These are phyloP conservation scores for Moricandia arvensis DNA, from an alignment of 345 rosid species.

Conservation along the genomic window DNA sequence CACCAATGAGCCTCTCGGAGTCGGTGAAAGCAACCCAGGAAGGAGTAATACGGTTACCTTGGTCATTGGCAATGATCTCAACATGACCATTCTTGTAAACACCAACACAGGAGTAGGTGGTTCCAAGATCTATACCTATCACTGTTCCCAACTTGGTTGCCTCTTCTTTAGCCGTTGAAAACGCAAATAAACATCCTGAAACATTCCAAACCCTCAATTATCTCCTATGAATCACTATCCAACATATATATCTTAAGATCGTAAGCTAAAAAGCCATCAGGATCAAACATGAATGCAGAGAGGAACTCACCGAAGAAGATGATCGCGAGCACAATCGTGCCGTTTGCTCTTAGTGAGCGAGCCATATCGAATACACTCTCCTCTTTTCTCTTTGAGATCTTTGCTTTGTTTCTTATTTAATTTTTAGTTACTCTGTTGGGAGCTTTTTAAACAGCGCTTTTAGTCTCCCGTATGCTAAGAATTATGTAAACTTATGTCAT, in stretches of 20 bases:
- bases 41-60: constrained; percentile 62
- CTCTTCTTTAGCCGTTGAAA: constrained; percentile 55
- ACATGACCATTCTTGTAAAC: constrained; percentile 58
- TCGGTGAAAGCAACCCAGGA: constrained; percentile 62
- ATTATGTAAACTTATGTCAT: constrained; percentile 15
- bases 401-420: background rate
- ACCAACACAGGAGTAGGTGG: constrained; percentile 45
- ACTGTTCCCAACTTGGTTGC: constrained; percentile 54
- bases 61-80: constrained; percentile 59
- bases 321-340: constrained; percentile 19
- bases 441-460: constrained; percentile 7
- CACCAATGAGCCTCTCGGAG: constrained; percentile 66
- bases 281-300: background rate
- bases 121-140: constrained; percentile 55
- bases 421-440: background rate
- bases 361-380: constrained; percentile 10
- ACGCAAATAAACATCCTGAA: constrained; percentile 49
- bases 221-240: background rate
- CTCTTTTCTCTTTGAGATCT: too few species aligned
- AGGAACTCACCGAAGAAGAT: constrained; percentile 34
- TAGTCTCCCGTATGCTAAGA: background rate
- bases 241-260: background rate
- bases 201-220: too few species aligned
- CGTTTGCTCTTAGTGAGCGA: constrained; percentile 30
- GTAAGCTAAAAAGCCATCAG: too few species aligned